These are phyloP conservation scores for Arctium minus DNA, from an alignment of 129 eudicot species.

Conservation along the genomic window DNA sequence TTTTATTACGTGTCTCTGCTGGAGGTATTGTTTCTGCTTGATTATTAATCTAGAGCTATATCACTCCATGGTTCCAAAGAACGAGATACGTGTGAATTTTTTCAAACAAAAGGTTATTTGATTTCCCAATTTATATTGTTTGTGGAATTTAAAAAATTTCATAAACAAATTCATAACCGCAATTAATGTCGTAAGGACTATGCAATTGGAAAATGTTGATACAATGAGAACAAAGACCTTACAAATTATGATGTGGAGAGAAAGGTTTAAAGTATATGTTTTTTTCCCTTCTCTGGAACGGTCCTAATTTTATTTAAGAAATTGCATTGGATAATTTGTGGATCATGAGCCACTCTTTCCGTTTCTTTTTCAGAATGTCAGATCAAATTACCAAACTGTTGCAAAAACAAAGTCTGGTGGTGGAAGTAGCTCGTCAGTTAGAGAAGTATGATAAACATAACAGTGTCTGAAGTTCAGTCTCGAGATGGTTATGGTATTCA, in stretches of 20 bases:
- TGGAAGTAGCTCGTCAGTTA: constrained; percentile 28
- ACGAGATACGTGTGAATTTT: background rate
- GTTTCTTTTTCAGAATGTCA: constrained; percentile 42
- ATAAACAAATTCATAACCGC: background rate
- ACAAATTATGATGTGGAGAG: background rate
- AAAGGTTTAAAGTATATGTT: background rate
- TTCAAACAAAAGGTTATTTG: background rate
- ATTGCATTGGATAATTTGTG: background rate
- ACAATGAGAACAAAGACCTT: background rate
- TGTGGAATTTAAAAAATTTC: background rate
- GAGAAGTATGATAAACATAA: constrained; percentile 12
- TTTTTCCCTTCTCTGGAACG: background rate
- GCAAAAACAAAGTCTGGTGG: constrained; percentile 32
- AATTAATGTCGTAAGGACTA: background rate
- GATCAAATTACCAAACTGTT: constrained; percentile 49
- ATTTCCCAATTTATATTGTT: background rate
- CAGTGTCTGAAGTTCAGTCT: background rate
- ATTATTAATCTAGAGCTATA: background rate
- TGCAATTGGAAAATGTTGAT: too few species aligned
- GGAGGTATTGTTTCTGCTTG: constrained; percentile 43
- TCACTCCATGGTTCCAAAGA: background rate
- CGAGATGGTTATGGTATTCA: background rate
- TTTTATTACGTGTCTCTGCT: constrained; percentile 80
- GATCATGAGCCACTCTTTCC: background rate
- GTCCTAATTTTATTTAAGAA: background rate